Conservation (phyloP, 148 eudicot species). For the Salicornia ramosissima region DNA sequence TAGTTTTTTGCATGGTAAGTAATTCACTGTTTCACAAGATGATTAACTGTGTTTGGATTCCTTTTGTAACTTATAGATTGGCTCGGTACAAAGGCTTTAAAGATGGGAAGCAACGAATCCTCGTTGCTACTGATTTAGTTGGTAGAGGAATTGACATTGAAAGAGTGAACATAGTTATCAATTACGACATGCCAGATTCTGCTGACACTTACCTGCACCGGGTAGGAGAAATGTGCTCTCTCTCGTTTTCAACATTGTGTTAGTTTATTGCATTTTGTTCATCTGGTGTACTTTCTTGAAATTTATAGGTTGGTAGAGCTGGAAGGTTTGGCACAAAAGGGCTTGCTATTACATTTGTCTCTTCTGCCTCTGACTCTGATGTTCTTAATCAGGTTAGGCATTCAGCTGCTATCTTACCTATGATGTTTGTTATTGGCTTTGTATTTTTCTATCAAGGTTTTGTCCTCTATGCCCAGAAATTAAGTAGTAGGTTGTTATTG, state of each 20-base stretch:
- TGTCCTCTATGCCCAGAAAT: no score
- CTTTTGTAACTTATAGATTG: conserved; percentile 34
- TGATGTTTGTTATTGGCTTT: neutral
- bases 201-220: conserved; percentile 93
- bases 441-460: no score
- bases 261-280: neutral
- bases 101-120: conserved; percentile 90
- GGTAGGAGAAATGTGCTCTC: conserved; percentile 27
- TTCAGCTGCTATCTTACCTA: neutral
- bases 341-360: conserved; percentile 86
- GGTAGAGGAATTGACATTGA: conserved; percentile 98
- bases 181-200: conserved; percentile 97
- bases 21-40: neutral
- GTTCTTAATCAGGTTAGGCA: conserved; percentile 68
- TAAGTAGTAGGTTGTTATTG: no score
- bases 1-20: no score
- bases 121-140: conserved; percentile 93
- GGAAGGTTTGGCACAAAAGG: conserved; percentile 97
- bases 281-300: neutral
- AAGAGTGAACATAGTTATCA: conserved; percentile 90
- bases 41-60: neutral
- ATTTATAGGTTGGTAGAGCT: conserved; percentile 78
- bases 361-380: conserved; percentile 82
- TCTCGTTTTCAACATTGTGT: neutral
- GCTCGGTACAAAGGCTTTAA: conserved; percentile 88